phyloP scores from a whole-genome alignment of 495 filamentous ascomycete species.

The Sordaria brevicollis region DNA sequence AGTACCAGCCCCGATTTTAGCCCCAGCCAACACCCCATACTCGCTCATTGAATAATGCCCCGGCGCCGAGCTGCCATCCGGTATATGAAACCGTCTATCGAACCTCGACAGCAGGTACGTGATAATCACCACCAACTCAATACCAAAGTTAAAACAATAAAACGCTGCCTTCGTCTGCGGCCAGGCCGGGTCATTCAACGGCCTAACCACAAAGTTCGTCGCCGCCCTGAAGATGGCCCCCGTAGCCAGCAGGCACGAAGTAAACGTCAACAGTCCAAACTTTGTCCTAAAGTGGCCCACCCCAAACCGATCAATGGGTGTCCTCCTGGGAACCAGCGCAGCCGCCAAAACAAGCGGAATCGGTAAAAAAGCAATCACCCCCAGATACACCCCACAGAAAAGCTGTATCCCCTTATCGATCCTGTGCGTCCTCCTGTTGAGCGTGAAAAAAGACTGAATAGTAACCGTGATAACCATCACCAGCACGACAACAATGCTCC shows the following conservation, averaged over 20 bases:
- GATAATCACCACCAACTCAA: slow-evolving; percentile 60
- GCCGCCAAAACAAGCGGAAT: slow-evolving; percentile 49
- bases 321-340: slow-evolving; percentile 38
- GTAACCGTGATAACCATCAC: slow-evolving; percentile 58
- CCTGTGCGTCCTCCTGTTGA: slow-evolving; percentile 33
- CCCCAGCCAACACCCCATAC: not conserved
- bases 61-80: slow-evolving; percentile 33
- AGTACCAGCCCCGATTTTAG: not conserved
- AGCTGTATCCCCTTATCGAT: slow-evolving; percentile 56
- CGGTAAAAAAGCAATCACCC: slow-evolving; percentile 66
- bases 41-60: slow-evolving; percentile 26
- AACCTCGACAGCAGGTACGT: slow-evolving; percentile 55
- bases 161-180: slow-evolving; percentile 63
- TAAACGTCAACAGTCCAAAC: slow-evolving; percentile 47
- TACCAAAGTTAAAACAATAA: slow-evolving; percentile 66
- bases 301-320: slow-evolving; percentile 59
- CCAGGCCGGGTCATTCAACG: slow-evolving; percentile 47
- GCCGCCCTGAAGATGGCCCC: slow-evolving; percentile 63
- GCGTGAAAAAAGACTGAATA: slow-evolving; percentile 58
- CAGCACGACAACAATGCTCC: slow-evolving; percentile 49
- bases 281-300: slow-evolving; percentile 56
- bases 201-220: slow-evolving; percentile 44
- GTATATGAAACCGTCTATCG: slow-evolving; percentile 67
- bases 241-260: slow-evolving; percentile 47
- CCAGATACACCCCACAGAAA: slow-evolving; percentile 54